These are phyloP conservation scores for Metarhizium album DNA, from an alignment of 2,329 filamentous ascomycete species.

Conservation along the genomic window DNA sequence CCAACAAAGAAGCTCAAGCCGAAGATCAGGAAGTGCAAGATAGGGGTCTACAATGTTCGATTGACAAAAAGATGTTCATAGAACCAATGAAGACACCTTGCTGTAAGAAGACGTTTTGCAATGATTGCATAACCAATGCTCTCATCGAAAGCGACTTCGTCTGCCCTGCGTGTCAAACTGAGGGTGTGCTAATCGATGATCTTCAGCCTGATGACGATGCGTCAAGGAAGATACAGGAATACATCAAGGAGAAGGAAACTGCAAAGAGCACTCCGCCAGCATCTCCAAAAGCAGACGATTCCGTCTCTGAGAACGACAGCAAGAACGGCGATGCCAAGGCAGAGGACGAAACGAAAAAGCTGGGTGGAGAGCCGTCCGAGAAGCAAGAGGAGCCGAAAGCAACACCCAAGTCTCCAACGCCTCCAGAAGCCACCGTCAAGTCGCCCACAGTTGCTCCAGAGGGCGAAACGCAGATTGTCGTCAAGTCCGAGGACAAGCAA, in stretches of 20 bases:
- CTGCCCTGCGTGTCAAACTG: slow-evolving; percentile 83
- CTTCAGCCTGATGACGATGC: slow-evolving; percentile 73
- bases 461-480: slow-evolving; percentile 11
- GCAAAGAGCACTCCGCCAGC: slow-evolving; percentile 30
- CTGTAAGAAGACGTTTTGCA: slow-evolving; percentile 97
- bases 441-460: slow-evolving; percentile 21
- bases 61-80: slow-evolving; percentile 97
- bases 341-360: slow-evolving; percentile 23
- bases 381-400: slow-evolving; percentile 15
- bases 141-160: slow-evolving; percentile 97
- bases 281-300: slow-evolving; percentile 28
- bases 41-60: slow-evolving; percentile 79
- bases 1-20: slow-evolving; percentile 64
- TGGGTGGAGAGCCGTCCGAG: not conserved
- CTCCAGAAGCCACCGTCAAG: slow-evolving; percentile 13
- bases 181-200: slow-evolving; percentile 88
- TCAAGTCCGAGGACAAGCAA: slow-evolving; percentile 29
- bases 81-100: slow-evolving; percentile 98
- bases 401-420: slow-evolving; percentile 25
- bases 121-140: slow-evolving; percentile 98
- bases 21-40: slow-evolving; percentile 82
- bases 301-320: slow-evolving; percentile 25
- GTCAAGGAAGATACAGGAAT: slow-evolving; percentile 67
- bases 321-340: slow-evolving; percentile 24
- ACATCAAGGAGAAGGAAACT: slow-evolving; percentile 46